These are phyloP conservation scores for Hyaloperonospora brassicae DNA, from an alignment of 352 stramenopile species.

Conservation along the genomic window DNA sequence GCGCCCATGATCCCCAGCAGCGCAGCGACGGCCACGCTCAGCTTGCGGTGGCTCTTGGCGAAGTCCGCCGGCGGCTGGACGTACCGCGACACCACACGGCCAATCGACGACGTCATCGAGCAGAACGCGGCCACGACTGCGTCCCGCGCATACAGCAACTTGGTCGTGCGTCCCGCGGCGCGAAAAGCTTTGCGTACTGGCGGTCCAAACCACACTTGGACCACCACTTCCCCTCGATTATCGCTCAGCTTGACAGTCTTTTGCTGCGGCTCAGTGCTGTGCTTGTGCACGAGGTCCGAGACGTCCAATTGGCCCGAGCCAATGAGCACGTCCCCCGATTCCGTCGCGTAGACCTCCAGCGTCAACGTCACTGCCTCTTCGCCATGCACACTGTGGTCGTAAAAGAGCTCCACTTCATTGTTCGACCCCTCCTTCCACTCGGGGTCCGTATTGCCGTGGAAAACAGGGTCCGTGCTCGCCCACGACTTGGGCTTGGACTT, in stretches of 20 bases:
- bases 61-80: slow-evolving; percentile 49
- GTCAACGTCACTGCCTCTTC: slow-evolving; percentile 39
- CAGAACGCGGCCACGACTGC: slow-evolving; percentile 48
- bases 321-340: slow-evolving; percentile 65
- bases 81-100: slow-evolving; percentile 33
- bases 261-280: slow-evolving; percentile 27
- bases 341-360: slow-evolving; percentile 65
- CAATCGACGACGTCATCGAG: slow-evolving; percentile 29
- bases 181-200: slow-evolving; percentile 74
- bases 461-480: slow-evolving; percentile 58
- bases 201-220: slow-evolving; percentile 69
- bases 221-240: slow-evolving; percentile 49
- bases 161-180: slow-evolving; percentile 54
- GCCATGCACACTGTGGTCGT: slow-evolving; percentile 44
- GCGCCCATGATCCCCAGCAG: slow-evolving; percentile 46
- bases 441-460: slow-evolving; percentile 47
- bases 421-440: slow-evolving; percentile 63
- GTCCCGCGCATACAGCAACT: slow-evolving; percentile 69
- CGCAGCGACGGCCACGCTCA: slow-evolving; percentile 51
- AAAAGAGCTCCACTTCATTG: slow-evolving; percentile 80
- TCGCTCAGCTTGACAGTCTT: slow-evolving; percentile 43
- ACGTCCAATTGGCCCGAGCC: slow-evolving; percentile 59
- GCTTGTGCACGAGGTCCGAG: slow-evolving; percentile 31
- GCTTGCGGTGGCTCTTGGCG: slow-evolving; percentile 67
- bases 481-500: slow-evolving; percentile 50